These are phyloP conservation scores for Spiromastix sp. DNA, from an alignment of 2,329 filamentous ascomycete genomes.

Conservation along the genomic window DNA sequence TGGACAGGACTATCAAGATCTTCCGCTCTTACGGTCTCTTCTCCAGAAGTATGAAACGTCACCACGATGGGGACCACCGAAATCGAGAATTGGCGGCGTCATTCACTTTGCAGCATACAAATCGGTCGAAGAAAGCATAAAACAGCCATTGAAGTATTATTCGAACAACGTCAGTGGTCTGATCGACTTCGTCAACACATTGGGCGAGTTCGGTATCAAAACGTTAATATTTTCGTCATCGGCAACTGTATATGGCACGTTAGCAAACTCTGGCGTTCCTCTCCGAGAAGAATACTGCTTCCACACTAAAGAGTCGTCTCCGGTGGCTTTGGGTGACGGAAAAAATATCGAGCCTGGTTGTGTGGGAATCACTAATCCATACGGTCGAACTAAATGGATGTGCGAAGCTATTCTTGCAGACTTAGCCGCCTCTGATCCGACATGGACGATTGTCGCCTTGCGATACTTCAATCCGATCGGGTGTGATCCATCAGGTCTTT, in stretches of 20 bases:
- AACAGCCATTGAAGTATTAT: conserved; percentile 53
- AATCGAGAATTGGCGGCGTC: conserved; percentile 49
- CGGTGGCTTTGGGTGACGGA: conserved; percentile 34
- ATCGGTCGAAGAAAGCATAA: conserved; percentile 54
- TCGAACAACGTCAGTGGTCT: conserved; percentile 57
- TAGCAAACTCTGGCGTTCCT: conserved; percentile 41
- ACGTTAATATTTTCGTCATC: conserved; percentile 60
- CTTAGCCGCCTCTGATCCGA: conserved; percentile 48
- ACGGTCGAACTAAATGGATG: conserved; percentile 58
- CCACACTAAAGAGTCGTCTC: conserved; percentile 38
- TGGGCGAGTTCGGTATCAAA: conserved; percentile 51
- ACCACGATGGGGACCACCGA: conserved; percentile 24
- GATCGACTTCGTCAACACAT: conserved; percentile 46
- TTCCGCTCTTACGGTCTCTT: conserved; percentile 30
- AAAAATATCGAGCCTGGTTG: conserved; percentile 38
- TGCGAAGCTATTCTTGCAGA: conserved; percentile 57
- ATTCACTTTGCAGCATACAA: conserved; percentile 62
- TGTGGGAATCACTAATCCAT: conserved; percentile 52
- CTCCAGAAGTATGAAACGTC: conserved; percentile 32
- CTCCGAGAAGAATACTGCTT: conserved; percentile 48
- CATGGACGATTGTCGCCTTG: conserved; percentile 53
- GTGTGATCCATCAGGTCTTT: conserved; percentile 52
- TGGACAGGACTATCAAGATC: conserved; percentile 39
- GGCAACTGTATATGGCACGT: conserved; percentile 54
- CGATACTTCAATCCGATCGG: conserved; percentile 61